phyloP scores from a whole-genome alignment of 257 asterid genomes.

The Salvia rosmarinus region DNA sequence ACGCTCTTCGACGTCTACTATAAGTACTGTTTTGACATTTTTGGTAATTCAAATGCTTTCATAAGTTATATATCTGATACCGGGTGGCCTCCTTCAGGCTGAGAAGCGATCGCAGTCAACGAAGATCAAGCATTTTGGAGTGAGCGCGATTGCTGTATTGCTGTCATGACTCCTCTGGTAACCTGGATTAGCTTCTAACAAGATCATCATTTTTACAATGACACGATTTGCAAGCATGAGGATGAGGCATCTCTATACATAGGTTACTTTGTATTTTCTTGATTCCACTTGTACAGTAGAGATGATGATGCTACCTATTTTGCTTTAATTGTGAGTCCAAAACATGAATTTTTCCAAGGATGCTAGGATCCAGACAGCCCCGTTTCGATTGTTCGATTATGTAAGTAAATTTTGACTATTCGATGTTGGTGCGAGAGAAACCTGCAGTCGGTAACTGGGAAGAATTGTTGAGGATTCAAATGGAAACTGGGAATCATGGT shows the following conservation, averaged over 20 bases:
- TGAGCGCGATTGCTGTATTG: conserved; percentile 22
- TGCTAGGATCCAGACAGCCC: neutral
- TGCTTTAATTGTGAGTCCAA: neutral
- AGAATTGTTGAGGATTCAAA: neutral
- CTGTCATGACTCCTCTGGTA: neutral
- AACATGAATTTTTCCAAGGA: neutral
- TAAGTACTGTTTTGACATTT: too few relatives aligned
- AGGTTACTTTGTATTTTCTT: conserved; percentile 9
- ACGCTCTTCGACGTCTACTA: conserved; percentile 23
- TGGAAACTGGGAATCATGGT: neutral
- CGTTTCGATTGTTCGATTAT: neutral
- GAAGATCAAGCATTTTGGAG: conserved; percentile 36
- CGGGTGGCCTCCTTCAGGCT: conserved; percentile 47
- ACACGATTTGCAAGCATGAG: conserved; percentile 17
- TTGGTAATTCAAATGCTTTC: too few relatives aligned
- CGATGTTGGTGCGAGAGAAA: neutral
- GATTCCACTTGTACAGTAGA: conserved; percentile 26
- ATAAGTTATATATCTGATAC: conserved; percentile 29
- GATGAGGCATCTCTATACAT: conserved; percentile 40
- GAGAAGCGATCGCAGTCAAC: conserved; percentile 33
- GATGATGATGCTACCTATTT: conserved; percentile 2
- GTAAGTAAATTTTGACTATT: conserved; percentile 15
- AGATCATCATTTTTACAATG: conserved; percentile 19
- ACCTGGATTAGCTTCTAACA: too few relatives aligned
- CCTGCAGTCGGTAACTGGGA: neutral